A percentile compares a stretch with the other conserved stretches of the same genome.
Conservation (phyloP, 2,329 filamentous ascomycete genomes). For the Phialophora macrospora region DNA sequence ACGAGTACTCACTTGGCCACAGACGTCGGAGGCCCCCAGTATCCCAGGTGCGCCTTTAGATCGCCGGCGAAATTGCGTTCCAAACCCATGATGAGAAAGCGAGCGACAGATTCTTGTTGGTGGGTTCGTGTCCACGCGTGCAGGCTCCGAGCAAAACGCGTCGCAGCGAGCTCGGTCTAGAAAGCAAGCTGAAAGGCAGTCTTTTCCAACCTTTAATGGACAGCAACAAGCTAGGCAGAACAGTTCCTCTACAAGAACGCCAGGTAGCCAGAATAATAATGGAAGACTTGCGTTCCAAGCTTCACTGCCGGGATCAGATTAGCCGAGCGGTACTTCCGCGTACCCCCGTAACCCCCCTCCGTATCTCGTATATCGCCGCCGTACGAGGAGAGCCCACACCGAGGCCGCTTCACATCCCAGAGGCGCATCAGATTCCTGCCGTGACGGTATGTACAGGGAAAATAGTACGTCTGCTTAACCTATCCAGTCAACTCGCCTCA, state of each 20-base stretch:
- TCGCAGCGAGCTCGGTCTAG: not conserved
- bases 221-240: conserved; percentile 1
- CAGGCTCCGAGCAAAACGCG: not conserved
- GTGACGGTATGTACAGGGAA: not conserved
- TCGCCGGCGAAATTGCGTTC: conserved; percentile 33
- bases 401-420: not conserved
- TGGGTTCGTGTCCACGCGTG: not conserved
- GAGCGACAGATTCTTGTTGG: not conserved
- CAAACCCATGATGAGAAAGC: conserved; percentile 24
- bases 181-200: not conserved
- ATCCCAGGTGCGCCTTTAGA: conserved; percentile 27
- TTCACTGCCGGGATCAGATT: not conserved
- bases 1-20: conserved; percentile 30
- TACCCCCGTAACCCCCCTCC: not conserved
- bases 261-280: not conserved
- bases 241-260: not conserved
- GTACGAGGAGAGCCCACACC: not conserved
- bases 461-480: not conserved
- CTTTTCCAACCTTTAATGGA: not conserved
- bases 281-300: not conserved
- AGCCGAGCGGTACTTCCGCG: not conserved
- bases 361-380: not conserved
- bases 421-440: not conserved
- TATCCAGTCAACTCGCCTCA: not conserved
- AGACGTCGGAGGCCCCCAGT: conserved; percentile 34